Evolutionary conservation across 305 asterid species (phyloP).

Genomic region (Fraxinus baroniana): DNA sequence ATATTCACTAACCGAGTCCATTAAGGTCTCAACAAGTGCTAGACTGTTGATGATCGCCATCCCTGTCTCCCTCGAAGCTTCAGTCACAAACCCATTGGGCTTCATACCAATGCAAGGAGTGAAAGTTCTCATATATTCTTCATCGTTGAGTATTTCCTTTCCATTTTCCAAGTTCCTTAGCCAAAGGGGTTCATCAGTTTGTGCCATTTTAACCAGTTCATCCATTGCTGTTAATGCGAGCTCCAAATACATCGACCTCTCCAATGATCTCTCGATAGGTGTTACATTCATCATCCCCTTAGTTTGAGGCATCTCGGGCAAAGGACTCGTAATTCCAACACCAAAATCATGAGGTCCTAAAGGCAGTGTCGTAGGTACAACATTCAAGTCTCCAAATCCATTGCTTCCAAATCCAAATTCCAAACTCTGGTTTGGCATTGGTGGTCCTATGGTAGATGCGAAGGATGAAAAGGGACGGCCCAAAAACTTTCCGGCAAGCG

Average conservation of each 20-base stretch:
- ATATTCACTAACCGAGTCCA: constrained; percentile 71
- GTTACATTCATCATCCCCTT: constrained; percentile 22
- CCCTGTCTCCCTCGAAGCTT: constrained; percentile 82
- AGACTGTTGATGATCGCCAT: constrained; percentile 74
- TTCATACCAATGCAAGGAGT: constrained; percentile 72
- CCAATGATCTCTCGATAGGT: constrained; percentile 54
- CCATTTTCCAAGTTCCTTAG: constrained; percentile 55
- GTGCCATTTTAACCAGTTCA: constrained; percentile 71
- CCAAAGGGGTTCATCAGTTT: constrained; percentile 80
- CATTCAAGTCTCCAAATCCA: constrained; percentile 43
- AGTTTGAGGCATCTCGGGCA: constrained; percentile 25
- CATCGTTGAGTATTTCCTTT: constrained; percentile 52
- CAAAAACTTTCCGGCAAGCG: constrained; percentile 75
- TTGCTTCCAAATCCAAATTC: constrained; percentile 74
- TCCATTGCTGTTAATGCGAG: constrained; percentile 89
- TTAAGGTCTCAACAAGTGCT: constrained; percentile 88
- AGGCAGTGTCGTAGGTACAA: constrained; percentile 34
- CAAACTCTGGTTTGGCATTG: constrained; percentile 62
- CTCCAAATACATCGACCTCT: constrained; percentile 75
- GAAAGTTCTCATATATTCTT: constrained; percentile 60
- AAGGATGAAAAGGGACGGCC: constrained; percentile 67
- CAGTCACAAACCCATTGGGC: constrained; percentile 69
- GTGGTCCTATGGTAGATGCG: constrained; percentile 29
- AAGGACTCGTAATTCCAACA: constrained; percentile 36
- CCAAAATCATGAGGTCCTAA: constrained; percentile 50